Evolutionary conservation across 2,329 filamentous ascomycete species (phyloP).

Genomic region (Dactylonectria macrodidyma): DNA sequence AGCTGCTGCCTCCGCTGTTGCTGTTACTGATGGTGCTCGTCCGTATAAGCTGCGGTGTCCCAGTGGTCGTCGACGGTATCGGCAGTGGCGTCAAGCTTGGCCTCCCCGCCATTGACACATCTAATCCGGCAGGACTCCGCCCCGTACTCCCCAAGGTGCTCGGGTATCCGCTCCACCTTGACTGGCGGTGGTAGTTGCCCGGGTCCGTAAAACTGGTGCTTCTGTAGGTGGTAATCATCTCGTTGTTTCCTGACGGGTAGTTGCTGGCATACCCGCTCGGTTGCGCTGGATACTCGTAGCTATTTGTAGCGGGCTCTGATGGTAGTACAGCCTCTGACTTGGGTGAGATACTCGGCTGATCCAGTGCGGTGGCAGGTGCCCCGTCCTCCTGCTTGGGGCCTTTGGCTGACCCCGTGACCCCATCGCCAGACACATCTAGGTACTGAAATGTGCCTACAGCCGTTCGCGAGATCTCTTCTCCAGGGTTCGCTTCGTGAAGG

Average conservation of each 20-base stretch:
- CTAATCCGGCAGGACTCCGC: slow-evolving; percentile 60
- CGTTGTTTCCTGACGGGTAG: slow-evolving; percentile 61
- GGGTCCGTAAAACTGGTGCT: slow-evolving; percentile 66
- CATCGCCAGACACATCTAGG: slow-evolving; percentile 65
- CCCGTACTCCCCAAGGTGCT: slow-evolving; percentile 58
- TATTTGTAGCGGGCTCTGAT: slow-evolving; percentile 60
- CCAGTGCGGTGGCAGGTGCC: slow-evolving; percentile 54
- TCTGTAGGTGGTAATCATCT: slow-evolving; percentile 71
- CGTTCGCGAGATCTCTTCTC: slow-evolving; percentile 67
- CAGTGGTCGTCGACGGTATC: slow-evolving; percentile 57
- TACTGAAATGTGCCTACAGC: slow-evolving; percentile 64
- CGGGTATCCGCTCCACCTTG: slow-evolving; percentile 61
- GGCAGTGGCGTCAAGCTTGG: slow-evolving; percentile 65
- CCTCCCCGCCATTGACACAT: slow-evolving; percentile 60
- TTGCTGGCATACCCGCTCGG: slow-evolving; percentile 56
- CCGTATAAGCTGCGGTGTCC: slow-evolving; percentile 66
- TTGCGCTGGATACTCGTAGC: slow-evolving; percentile 62
- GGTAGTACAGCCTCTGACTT: slow-evolving; percentile 58
- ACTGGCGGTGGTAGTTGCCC: slow-evolving; percentile 58
- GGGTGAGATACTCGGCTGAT: slow-evolving; percentile 59
- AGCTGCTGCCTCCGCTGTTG: slow-evolving; percentile 58
- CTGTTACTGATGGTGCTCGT: slow-evolving; percentile 68
- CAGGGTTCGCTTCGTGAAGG: slow-evolving; percentile 65
- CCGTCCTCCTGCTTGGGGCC: slow-evolving; percentile 55
- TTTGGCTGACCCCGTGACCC: slow-evolving; percentile 57